These are phyloP conservation scores for Dionaea muscipula DNA, from an alignment of 179 eudicot species.

Conservation along the genomic window DNA sequence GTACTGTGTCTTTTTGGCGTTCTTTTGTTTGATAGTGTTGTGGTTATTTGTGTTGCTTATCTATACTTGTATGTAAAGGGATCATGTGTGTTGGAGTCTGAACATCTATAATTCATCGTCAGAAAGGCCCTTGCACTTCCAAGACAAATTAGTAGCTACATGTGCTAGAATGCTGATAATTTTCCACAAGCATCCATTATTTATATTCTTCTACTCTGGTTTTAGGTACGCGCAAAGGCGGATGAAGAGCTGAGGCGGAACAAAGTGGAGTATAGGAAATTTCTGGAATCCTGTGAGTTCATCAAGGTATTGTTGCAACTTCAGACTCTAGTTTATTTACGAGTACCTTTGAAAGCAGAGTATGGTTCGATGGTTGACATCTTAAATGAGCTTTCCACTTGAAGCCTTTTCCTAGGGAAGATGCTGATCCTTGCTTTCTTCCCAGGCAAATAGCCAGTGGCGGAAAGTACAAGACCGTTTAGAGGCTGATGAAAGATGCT, in stretches of 20 bases:
- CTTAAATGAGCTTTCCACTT: background rate
- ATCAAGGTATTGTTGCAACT: constrained; percentile 41
- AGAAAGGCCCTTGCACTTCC: no score
- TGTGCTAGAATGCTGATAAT: no score
- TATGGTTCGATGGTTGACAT: background rate
- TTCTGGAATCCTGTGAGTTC: constrained; percentile 82
- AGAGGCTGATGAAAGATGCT: constrained; percentile 86
- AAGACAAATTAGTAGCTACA: no score
- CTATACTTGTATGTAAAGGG: no score
- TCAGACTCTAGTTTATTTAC: no score
- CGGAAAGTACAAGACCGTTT: constrained; percentile 87
- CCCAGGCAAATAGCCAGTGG: constrained; percentile 93
- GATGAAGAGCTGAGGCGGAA: constrained; percentile 61
- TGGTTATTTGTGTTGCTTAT: no score
- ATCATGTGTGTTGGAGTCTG: no score
- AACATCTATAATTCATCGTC: no score
- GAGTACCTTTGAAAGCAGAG: no score
- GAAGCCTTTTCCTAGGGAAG: background rate
- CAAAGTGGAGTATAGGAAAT: constrained; percentile 56
- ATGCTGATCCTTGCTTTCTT: constrained; percentile 6
- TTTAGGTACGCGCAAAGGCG: constrained; percentile 63
- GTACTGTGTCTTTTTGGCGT: no score
- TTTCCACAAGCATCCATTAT: no score
- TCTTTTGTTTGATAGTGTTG: no score
- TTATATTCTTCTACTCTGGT: background rate